Percentiles rank a stretch among this genome's conserved stretches.
These are phyloP conservation scores for Aspergillus candidus DNA, from an alignment of 2,329 filamentous ascomycete species.

Conservation along the genomic window DNA sequence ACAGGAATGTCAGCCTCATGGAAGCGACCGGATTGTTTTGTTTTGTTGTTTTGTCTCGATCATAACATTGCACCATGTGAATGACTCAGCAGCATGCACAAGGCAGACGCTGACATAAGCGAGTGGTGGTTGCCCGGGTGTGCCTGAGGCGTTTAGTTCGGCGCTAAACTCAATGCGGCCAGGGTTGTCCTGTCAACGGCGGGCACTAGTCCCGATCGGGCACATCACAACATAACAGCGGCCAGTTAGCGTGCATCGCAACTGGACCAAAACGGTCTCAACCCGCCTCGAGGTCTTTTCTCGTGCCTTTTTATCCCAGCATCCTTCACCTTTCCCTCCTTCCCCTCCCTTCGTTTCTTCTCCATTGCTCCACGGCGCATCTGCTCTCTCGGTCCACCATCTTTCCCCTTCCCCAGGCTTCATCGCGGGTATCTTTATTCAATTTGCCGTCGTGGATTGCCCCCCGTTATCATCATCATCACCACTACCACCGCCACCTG, in stretches of 20 bases:
- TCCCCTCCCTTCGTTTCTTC: slow-evolving; percentile 12
- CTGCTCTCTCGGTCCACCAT: slow-evolving; percentile 12
- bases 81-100: too few relatives aligned
- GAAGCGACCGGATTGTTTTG: slow-evolving; percentile 2
- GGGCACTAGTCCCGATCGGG: slow-evolving; percentile 27
- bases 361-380: slow-evolving; percentile 6
- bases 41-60: slow-evolving; percentile 9
- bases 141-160: slow-evolving; percentile 18
- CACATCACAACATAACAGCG: slow-evolving; percentile 37
- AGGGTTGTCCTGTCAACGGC: slow-evolving; percentile 37
- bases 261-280: slow-evolving; percentile 27
- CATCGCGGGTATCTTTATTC: slow-evolving; percentile 21
- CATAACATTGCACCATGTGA: too few relatives aligned
- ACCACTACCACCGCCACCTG: slow-evolving; percentile 3
- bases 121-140: slow-evolving; percentile 6
- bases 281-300: slow-evolving; percentile 21
- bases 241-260: slow-evolving; percentile 29
- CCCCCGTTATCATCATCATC: slow-evolving; percentile 3
- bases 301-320: slow-evolving; percentile 14
- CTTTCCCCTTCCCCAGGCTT: slow-evolving; percentile 3
- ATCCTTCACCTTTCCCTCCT: slow-evolving; percentile 10
- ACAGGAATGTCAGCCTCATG: too few relatives aligned
- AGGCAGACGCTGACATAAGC: slow-evolving; percentile 8
- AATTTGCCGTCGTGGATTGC: slow-evolving; percentile 3
- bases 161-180: too few relatives aligned